Evolutionary conservation across 805 yeast genomes (phyloP), one percentile per base, ranked within the genome.

Genomic region (Candida chauliodis): DNA sequence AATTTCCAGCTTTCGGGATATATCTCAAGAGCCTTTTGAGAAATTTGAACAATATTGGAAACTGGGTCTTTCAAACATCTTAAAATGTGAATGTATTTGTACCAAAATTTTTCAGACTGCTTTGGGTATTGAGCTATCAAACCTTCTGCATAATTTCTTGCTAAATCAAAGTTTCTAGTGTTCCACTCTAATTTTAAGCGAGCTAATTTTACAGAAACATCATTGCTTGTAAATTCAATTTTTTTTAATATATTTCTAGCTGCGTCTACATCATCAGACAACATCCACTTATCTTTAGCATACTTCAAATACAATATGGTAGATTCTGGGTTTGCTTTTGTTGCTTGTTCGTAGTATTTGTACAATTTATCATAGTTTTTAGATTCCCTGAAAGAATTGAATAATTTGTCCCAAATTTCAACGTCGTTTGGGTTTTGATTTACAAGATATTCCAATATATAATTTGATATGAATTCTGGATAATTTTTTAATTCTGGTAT

Each of bases 241-340:
- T 66, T 59, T 2, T 62, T 52, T 5, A 89, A 59, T 3, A 85
- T 73, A 1, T 52, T 48, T 37, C 80, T 62, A 0, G 95, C 84
- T 3, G 64, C 72, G 1, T 53, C 59, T 1, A 72, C 49, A 47
- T 83, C 78, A 1, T 63, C 52, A 2, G 61, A 70, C 17, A 63
- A 40, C 30, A 61, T 58, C 82, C 88, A 79, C 37, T 72, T 64
- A 48, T 84, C 90, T 47, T 82, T 81, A 0, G 95, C 84, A 51
- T 76, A 86, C 78, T 81, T 76, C 36, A 87, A 57, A 59, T 77
- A 72, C 30, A 87, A 67, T 9, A 73, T 51, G 26, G 75, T 78
- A 21, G 61, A 53, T 3, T 62, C 49, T 0, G 84, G 82, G 36
- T 81, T 69, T 1, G 66, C 51, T 1, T 52, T 47, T 0, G 81